Conservation (phyloP, 2,329 filamentous ascomycete species). For the Trichoderma lentiforme region DNA sequence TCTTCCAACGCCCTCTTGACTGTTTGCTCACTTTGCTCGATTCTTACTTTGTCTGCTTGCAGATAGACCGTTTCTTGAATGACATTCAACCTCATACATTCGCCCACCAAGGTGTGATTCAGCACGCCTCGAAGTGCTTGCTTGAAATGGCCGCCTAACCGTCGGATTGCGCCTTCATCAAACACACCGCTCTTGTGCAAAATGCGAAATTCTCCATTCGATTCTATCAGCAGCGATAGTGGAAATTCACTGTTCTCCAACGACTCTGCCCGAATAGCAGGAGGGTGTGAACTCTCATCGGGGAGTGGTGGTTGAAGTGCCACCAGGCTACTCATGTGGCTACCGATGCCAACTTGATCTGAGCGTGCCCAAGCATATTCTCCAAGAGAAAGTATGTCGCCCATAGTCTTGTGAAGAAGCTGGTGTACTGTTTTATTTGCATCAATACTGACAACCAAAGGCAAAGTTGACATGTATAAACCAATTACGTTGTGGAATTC, state of each 20-base stretch:
- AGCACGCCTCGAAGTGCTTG: slow-evolving; percentile 3
- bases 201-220: not conserved
- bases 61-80: not conserved
- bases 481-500: slow-evolving; percentile 1
- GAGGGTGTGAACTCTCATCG: not conserved
- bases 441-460: slow-evolving; percentile 3
- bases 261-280: not conserved
- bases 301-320: slow-evolving; percentile 6
- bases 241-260: not conserved
- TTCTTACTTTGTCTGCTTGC: not conserved
- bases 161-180: not conserved
- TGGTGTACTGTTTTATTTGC: not conserved
- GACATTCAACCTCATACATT: not conserved
- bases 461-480: slow-evolving; percentile 12
- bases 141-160: slow-evolving; percentile 9
- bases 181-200: not conserved
- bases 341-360: slow-evolving; percentile 11
- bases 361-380: slow-evolving; percentile 14
- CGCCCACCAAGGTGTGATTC: not conserved
- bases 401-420: not conserved
- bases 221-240: not conserved
- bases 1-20: not conserved
- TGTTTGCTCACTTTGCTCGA: not conserved
- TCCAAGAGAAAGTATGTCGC: not conserved
- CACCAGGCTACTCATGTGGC: not conserved